These are phyloP conservation scores for Yamadazyma diddensiae DNA, from an alignment of 1,139 yeast genomes.

Conservation along the genomic window DNA sequence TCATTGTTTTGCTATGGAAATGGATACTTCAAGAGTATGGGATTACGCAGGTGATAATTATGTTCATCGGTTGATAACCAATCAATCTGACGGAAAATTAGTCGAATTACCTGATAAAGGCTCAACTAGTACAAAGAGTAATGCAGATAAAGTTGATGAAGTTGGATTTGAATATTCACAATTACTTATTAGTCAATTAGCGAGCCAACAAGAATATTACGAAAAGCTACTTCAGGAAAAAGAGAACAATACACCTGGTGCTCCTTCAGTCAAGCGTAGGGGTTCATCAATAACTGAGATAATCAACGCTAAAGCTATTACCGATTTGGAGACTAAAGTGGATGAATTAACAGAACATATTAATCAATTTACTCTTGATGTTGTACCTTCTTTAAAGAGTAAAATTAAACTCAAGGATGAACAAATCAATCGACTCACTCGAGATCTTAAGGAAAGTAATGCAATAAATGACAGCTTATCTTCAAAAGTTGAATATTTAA, in stretches of 20 bases:
- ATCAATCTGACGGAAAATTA: slow-evolving; percentile 80
- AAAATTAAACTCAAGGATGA: slow-evolving; percentile 31
- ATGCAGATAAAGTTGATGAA: slow-evolving; percentile 43
- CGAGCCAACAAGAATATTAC: slow-evolving; percentile 85
- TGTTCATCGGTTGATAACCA: slow-evolving; percentile 82
- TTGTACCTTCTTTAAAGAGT: slow-evolving; percentile 33
- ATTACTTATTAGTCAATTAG: slow-evolving; percentile 73
- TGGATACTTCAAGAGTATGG: slow-evolving; percentile 86
- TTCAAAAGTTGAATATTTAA: slow-evolving; percentile 51
- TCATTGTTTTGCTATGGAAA: slow-evolving; percentile 92
- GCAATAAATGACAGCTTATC: slow-evolving; percentile 56
- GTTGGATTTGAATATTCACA: slow-evolving; percentile 79
- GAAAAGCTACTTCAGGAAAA: slow-evolving; percentile 53
- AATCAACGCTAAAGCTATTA: slow-evolving; percentile 9
- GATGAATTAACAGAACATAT: slow-evolving; percentile 26
- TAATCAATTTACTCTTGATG: slow-evolving; percentile 21
- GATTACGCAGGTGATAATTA: slow-evolving; percentile 91
- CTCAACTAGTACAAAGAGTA: slow-evolving; percentile 3
- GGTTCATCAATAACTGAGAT: slow-evolving; percentile 18
- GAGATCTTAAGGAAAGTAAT: slow-evolving; percentile 32
- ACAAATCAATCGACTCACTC: slow-evolving; percentile 27
- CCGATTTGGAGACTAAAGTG: slow-evolving; percentile 35
- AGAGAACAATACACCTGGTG: slow-evolving; percentile 13
- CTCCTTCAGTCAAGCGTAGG: slow-evolving; percentile 17
- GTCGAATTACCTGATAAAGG: slow-evolving; percentile 60